phyloP scores from a whole-genome alignment of 495 filamentous ascomycete species.

The Penicillium riverlandense region DNA sequence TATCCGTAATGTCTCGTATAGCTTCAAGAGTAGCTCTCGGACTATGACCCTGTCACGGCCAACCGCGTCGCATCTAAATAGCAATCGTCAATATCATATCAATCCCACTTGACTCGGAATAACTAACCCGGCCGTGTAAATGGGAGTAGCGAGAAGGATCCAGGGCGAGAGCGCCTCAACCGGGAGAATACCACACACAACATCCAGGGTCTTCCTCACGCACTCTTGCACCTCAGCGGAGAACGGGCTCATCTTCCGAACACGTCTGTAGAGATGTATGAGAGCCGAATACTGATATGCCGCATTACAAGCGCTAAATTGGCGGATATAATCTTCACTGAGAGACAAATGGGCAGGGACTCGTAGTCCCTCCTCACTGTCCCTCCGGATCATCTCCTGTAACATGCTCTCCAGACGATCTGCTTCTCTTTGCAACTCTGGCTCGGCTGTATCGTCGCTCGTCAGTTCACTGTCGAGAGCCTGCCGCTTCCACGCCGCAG shows the following conservation, averaged over 20 bases:
- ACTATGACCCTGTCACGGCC: background rate
- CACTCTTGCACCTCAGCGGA: conserved; percentile 5
- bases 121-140: conserved; percentile 12
- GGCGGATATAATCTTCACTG: background rate
- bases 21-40: conserved; percentile 2
- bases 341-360: conserved; percentile 1
- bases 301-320: conserved; percentile 10
- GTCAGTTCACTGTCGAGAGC: background rate
- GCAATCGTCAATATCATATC: background rate
- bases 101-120: background rate
- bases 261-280: conserved; percentile 7
- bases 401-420: conserved; percentile 1
- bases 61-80: background rate
- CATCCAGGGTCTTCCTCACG: conserved; percentile 8
- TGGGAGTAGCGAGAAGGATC: conserved; percentile 11
- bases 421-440: background rate
- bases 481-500: background rate
- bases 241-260: background rate
- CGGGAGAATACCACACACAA: conserved; percentile 4
- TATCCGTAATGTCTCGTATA: conserved; percentile 8
- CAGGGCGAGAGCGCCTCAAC: conserved; percentile 10
- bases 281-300: conserved; percentile 8
- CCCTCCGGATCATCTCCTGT: conserved; percentile 6
- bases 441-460: background rate
- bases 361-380: conserved; percentile 1